These are phyloP conservation scores for Backusella australiensis DNA, from an alignment of 192 early-diverging fungal species.

Conservation along the genomic window DNA sequence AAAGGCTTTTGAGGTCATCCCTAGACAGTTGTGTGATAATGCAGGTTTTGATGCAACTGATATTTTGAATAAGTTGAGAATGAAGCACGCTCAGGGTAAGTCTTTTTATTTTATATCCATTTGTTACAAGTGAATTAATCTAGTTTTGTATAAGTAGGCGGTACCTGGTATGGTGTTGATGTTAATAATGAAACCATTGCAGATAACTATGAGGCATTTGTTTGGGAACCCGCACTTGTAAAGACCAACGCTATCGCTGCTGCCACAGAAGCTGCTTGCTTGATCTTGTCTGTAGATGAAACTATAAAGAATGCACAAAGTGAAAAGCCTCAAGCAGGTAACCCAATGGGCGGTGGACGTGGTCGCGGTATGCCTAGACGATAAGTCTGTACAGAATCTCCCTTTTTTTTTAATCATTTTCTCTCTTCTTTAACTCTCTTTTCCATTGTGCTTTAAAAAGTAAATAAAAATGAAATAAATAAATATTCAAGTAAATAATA, in stretches of 20 bases:
- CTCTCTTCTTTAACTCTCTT: conserved; percentile 6
- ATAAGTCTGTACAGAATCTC: conserved; percentile 27
- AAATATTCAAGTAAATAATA: background rate
- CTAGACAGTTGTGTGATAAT: conserved; percentile 98
- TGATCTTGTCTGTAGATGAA: conserved; percentile 96
- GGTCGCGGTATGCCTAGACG: conserved; percentile 67
- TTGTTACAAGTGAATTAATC: background rate
- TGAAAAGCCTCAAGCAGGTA: conserved; percentile 68
- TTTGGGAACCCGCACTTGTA: conserved; percentile 98
- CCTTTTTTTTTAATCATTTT: conserved; percentile 5
- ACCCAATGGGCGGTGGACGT: conserved; percentile 53
- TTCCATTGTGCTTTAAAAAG: background rate
- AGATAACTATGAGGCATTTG: conserved; percentile 90
- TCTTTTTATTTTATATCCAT: background rate
- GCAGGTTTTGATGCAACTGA: conserved; percentile 99
- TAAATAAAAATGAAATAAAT: background rate
- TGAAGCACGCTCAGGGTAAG: conserved; percentile 79
- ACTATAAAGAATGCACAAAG: conserved; percentile 91
- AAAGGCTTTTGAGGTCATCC: conserved; percentile 95
- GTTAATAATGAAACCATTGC: conserved; percentile 83
- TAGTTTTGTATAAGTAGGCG: conserved; percentile 36
- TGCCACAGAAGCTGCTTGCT: conserved; percentile 93
- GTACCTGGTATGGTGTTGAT: conserved; percentile 92
- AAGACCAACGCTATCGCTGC: conserved; percentile 95
- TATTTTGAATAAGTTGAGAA: conserved; percentile 94